Evolutionary conservation across 75 land plant species (phyloP), one percentile per base, ranked within the genome.

Genomic region (Larix kaempferi): DNA sequence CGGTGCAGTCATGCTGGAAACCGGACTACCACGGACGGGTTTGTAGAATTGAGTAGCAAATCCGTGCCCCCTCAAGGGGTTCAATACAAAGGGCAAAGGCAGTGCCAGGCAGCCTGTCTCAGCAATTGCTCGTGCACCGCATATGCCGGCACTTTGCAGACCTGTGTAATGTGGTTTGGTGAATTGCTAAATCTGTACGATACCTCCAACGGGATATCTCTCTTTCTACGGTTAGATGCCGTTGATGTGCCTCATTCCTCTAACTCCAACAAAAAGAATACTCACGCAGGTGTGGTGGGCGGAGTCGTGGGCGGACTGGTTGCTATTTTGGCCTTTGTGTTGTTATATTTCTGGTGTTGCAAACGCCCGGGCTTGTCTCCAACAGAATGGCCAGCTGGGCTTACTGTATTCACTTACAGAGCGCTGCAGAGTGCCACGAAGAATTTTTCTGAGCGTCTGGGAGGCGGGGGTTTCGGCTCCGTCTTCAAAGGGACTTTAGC

Each of bases 381-480:
- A 23, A 56, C 56, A 14, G 52, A 74, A 39, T 44, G 2, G 0
- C 5, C 22, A 5, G 69, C 58, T 15, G 35, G 54, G 13, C 29
- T 78, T 75, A 65, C 61, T 12, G 71, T 79, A 11, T 91, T 87
- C 64, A 59, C 62, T 1, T 89, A 80, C 56, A 72, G 39, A 71
- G 84, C 85, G 55, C 75, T 91, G 82, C 87, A 80, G 60, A 54
- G 11, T 66, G 86, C 81, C 0, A 91, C 94, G 13, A 85, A 85
- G 60, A 87, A 85, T 56, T 91, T 91, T 81, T 77, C 87, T 0
- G 88, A 91, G 17, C 87, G 78, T 55, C 69, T 89, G 13, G 94
- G 94, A 5, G 79, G 82, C 56, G 91, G 94, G 11, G 91, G 91
- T 0, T 91, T 89, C 76, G 94, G 94, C 44, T 81, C 86, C 21